A percentile compares a stretch with the other conserved stretches of the same genome.
phyloP scores from a whole-genome alignment of 768 basidiomycete species.

The Tulasnella sp. region DNA sequence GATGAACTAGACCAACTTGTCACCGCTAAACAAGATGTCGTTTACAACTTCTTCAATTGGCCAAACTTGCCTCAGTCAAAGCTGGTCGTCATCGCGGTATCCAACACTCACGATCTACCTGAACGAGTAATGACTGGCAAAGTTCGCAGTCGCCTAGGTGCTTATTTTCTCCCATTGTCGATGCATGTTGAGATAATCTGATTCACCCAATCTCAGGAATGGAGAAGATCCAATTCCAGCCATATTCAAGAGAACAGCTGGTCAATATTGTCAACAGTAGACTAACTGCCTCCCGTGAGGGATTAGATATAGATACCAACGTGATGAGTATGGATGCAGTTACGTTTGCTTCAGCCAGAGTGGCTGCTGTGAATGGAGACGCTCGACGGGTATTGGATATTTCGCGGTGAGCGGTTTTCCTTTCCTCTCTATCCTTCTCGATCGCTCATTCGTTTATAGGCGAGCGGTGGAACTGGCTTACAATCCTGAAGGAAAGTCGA shows the following conservation, averaged over 20 bases:
- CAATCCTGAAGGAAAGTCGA: constrained; percentile 28
- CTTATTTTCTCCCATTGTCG: constrained; percentile 20
- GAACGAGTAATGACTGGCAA: constrained; percentile 87
- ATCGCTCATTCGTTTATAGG: constrained; percentile 27
- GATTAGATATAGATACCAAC: constrained; percentile 30
- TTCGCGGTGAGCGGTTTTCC: constrained; percentile 71
- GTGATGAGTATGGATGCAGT: constrained; percentile 55
- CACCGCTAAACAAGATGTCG: constrained; percentile 92
- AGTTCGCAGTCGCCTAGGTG: constrained; percentile 83
- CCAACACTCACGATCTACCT: constrained; percentile 96
- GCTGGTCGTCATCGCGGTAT: constrained; percentile 89
- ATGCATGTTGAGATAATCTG: not conserved
- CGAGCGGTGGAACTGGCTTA: constrained; percentile 70
- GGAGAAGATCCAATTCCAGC: constrained; percentile 83
- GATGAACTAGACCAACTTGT: constrained; percentile 96
- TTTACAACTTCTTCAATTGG: constrained; percentile 99
- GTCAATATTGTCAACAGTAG: constrained; percentile 79
- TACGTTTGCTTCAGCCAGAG: constrained; percentile 69
- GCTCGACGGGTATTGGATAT: constrained; percentile 87
- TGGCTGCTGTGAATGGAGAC: constrained; percentile 79
- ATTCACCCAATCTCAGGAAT: constrained; percentile 42
- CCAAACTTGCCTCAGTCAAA: constrained; percentile 79
- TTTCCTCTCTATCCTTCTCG: not conserved
- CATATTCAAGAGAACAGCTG: constrained; percentile 68
- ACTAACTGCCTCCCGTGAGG: constrained; percentile 44